Base-by-base conservation (phyloP, 2,329 filamentous ascomycete species). In the Xylaria sp. region DNA sequence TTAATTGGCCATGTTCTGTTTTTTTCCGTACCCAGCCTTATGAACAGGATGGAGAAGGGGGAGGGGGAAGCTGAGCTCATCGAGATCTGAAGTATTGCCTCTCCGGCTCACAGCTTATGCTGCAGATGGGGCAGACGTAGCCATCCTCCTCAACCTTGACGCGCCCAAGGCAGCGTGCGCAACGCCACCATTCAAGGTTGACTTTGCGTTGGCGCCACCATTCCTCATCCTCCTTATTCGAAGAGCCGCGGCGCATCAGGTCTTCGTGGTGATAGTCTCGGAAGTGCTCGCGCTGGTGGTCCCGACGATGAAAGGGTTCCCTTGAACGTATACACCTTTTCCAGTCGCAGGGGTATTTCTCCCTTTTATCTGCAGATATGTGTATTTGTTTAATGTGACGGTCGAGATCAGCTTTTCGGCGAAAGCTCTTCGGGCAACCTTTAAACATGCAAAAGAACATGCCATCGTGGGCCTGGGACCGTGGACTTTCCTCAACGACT, bases 261-360 rank as follows among this genome's bases (percentile, higher is more conserved):
- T 88, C 86, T 74, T 89, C 87, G 64, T 81, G 80, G 80, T 89
- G 87, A 70, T 81, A 86, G 55, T 86, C 83, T 39, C 87, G 83
- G 46, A 87, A 82, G 75, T 89, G 87, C 66, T 88, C 86, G 46
- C 87, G 82, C 75, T 83, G 87, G 78, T 89, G 87, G 70, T 89
- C 87, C 39, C 84, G 82, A 41, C 87, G 83, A 72, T 82, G 80
- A 73, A 89, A 89, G 1, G 86, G 83, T 2, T 82, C 78, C 6
- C 76, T 75, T 33, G 78, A 78, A 8, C 87, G 83, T 28, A 76
- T 68, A 75, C 87, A 89, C 61, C 76, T 80, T 20, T 79, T 76
- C 73, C 88, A 88, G 80, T 89, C 86, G 77, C 87, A 89, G 23
- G 75, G 77, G 73, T 81, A 86, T 20, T 80, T 76, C 13, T 81